These are phyloP conservation scores for Macrotyloma uniflorum DNA, from an alignment of 306 rosid genomes.

Conservation along the genomic window DNA sequence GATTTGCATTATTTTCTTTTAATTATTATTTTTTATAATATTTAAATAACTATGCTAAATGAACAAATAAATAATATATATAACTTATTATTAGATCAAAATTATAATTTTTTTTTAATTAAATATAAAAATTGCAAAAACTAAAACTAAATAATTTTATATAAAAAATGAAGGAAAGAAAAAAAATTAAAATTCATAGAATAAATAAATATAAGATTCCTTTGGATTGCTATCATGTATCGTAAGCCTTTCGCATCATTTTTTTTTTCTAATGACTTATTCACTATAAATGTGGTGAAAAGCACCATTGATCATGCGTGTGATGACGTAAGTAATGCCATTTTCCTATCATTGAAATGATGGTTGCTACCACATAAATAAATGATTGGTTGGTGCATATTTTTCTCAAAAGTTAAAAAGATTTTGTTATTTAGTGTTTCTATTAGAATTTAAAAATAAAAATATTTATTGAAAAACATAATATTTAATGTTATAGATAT, in stretches of 20 bases:
- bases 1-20: no score
- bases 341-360: constrained; percentile 44
- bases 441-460: neutral
- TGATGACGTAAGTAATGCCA: constrained; percentile 38
- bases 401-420: constrained; percentile 3
- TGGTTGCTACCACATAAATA: constrained; percentile 25
- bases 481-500: neutral
- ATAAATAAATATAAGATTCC: neutral
- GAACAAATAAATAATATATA: no score
- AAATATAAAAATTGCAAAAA: no score
- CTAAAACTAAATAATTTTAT: no score
- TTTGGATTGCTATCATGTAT: constrained; percentile 5
- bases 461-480: neutral
- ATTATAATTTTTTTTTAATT: no score
- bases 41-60: no score
- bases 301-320: constrained; percentile 22
- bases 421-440: neutral
- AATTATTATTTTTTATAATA: no score
- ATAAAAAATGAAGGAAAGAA: no score
- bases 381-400: constrained; percentile 43
- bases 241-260: constrained; percentile 7
- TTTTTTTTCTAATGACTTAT: neutral
- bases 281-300: constrained; percentile 27
- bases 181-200: no score
- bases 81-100: no score